Evolutionary conservation across 208 protist species (phyloP), one percentile per base, ranked within the genome.

Genomic region (Vickermania spadyakhi): DNA sequence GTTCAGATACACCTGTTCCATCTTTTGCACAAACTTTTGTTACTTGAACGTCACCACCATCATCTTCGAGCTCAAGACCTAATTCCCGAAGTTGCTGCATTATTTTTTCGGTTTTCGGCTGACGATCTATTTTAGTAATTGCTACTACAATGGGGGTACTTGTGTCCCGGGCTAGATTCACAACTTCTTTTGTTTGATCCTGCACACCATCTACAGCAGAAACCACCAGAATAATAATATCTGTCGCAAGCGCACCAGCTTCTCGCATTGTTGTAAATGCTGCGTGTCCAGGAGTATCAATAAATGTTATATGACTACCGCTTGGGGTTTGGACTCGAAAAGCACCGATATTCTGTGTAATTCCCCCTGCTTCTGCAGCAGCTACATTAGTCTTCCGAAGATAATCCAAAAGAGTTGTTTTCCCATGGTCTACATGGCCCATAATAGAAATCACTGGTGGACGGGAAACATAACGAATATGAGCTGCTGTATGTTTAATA

Each of bases 401-500:
- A 50, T 79, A 81, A 61, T 99, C 98, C 13, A 99, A 81, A 29
- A 99, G 73, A 22, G 94, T 97, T 21, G 98, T 99, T 74, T 99
- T 99, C 51, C 98, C 98, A 62, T 99, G 97, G 67, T 99, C 97
- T 28, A 99, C 98, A 70, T 99, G 98, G n/a, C 98, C 98, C 94
- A 99, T 98, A 41, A 99, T 93, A 5, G 96, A 97, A 0, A 99
- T 97, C 26, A 99, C 78, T 0, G 98, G 97, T 27, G 96, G 82
- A 2, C 96, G 75, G 26, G 81, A 42, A 5, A 64, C 36, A 64
- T 93, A 92, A 42, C 76, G 56, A 49, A 96, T 82, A 58, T 91
- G 79, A 21, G 84, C 68, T 1, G 88, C 88, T 0, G 77, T 86
- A 70, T 83, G 78, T 66, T 92, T 92, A 58, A 94, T 85, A 64